Evolutionary conservation across 2,329 filamentous ascomycete genomes (phyloP).

Genomic region (Xenoacremonium recifei): DNA sequence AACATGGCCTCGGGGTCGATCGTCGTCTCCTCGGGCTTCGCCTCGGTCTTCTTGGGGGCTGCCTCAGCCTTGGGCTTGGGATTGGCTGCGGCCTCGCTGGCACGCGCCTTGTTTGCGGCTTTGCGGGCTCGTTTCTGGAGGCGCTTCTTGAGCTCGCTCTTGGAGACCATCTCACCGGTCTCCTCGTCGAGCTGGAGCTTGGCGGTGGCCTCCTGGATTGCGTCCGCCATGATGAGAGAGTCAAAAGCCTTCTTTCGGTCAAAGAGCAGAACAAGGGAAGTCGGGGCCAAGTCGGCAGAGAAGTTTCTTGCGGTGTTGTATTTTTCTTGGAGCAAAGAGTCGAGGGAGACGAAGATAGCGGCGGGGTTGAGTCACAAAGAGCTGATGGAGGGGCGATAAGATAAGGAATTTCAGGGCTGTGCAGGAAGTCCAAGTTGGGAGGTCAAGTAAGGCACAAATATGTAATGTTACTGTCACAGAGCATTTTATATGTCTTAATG

Average conservation of each 20-base stretch:
- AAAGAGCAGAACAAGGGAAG: no score
- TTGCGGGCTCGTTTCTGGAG: constrained; percentile 58
- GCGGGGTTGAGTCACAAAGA: constrained; percentile 1
- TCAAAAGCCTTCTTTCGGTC: no score
- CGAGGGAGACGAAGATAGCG: not conserved
- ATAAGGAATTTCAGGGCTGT: not conserved
- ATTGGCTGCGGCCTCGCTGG: constrained; percentile 31
- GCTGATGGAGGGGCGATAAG: constrained; percentile 1
- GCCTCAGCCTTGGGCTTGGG: constrained; percentile 15
- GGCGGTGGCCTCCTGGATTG: constrained; percentile 30
- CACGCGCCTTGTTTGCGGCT: constrained; percentile 40
- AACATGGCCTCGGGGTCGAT: constrained; percentile 69
- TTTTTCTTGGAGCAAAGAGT: not conserved
- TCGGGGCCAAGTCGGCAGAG: no score
- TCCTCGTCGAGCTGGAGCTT: constrained; percentile 63
- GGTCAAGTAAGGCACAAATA: no score
- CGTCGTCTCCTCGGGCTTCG: constrained; percentile 44
- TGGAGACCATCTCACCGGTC: constrained; percentile 65
- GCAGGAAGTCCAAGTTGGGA: no score
- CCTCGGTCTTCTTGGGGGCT: constrained; percentile 32
- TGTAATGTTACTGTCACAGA: no score
- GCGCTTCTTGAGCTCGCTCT: constrained; percentile 62
- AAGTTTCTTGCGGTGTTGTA: no score
- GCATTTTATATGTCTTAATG: not conserved
- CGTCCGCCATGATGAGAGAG: constrained; percentile 26